Base-by-base conservation (phyloP, 2,329 filamentous ascomycete species). In the Phyllosticta citrichinensis region DNA sequence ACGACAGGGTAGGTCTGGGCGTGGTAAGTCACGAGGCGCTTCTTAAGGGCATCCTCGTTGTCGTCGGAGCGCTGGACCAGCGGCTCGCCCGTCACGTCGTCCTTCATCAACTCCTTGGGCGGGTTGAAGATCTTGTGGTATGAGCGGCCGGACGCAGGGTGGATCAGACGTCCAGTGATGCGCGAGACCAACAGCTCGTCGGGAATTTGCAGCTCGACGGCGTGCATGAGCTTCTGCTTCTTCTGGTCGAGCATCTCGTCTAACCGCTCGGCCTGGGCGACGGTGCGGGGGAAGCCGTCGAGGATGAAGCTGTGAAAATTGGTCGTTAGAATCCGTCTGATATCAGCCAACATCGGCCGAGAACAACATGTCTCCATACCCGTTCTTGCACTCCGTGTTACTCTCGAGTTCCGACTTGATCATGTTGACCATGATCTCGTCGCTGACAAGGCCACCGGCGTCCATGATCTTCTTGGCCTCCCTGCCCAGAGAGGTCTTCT, bases 381-480 rank as follows among this genome's bases (percentile, higher is more conserved):
- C 94, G 78, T 93, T 93, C 81, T 89, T 89, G 85, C 94, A 99
- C 80, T 99, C 93, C 71, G 84, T 79, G 81, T 99, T 99, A 79
- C 83, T 88, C 71, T 95, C 89, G 57, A 99, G 84, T 83, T 99
- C 93, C 75, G 87, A 89, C 85, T 94, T 93, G 81, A 99, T 99
- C 94, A 99, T 99, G 78, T 93, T 91, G 76, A 99, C 89, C 84
- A 99, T 93, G 74, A 99, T 99, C 74, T 97, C 93, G 77, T 99
- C 94, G 76, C 91, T 96, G 75, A 99, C 94, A 63, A 99, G 86
- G 68, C 93, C 93, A 70, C 94, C 94, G 75, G 93, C 88, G 74
- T 99, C 94, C 94, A 99, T 99, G 77, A 99, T 99, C 86, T 97
- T 97, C 87, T 99, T 99, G 67, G 94, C 94, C 81, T 97, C 91